Evolutionary conservation across 2,329 filamentous ascomycete genomes (phyloP).

Genomic region (Aspergillus sclerotialis): DNA sequence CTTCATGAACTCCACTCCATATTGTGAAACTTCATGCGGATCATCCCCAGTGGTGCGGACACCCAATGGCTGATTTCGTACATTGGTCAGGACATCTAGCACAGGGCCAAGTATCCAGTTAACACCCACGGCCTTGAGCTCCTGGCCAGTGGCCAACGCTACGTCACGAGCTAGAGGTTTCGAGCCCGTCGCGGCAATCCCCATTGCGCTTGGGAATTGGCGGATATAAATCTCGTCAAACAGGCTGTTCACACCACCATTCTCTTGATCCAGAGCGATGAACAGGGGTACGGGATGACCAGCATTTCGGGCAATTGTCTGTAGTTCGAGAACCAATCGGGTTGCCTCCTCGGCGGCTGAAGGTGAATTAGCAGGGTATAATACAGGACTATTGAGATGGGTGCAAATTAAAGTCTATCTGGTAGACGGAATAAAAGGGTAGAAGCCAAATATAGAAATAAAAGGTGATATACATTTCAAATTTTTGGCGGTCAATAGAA

Average conservation of each 20-base stretch:
- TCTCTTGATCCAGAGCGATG: slow-evolving; percentile 93
- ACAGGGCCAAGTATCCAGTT: slow-evolving; percentile 94
- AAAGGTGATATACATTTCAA: slow-evolving; percentile 54
- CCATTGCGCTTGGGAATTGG: slow-evolving; percentile 96
- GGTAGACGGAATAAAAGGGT: not conserved
- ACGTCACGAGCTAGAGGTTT: slow-evolving; percentile 80
- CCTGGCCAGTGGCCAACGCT: slow-evolving; percentile 86
- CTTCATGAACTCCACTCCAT: slow-evolving; percentile 82
- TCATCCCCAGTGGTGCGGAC: slow-evolving; percentile 88
- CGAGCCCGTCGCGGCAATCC: slow-evolving; percentile 83
- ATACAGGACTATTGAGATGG: no score
- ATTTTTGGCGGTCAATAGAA: slow-evolving; percentile 61
- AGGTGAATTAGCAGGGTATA: slow-evolving; percentile 21
- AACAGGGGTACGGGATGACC: slow-evolving; percentile 83
- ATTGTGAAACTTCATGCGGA: slow-evolving; percentile 88
- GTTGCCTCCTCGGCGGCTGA: slow-evolving; percentile 87
- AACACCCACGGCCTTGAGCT: slow-evolving; percentile 85
- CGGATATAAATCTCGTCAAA: slow-evolving; percentile 94
- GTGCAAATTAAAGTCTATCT: slow-evolving; percentile 1
- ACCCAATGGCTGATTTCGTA: slow-evolving; percentile 80
- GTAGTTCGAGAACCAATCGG: slow-evolving; percentile 78
- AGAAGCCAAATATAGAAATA: slow-evolving; percentile 1
- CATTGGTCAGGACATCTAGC: slow-evolving; percentile 88
- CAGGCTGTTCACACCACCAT: slow-evolving; percentile 93
- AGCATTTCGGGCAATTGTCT: slow-evolving; percentile 83